Base-by-base conservation (phyloP, 495 filamentous ascomycete genomes). In the Immersiella caudata region DNA sequence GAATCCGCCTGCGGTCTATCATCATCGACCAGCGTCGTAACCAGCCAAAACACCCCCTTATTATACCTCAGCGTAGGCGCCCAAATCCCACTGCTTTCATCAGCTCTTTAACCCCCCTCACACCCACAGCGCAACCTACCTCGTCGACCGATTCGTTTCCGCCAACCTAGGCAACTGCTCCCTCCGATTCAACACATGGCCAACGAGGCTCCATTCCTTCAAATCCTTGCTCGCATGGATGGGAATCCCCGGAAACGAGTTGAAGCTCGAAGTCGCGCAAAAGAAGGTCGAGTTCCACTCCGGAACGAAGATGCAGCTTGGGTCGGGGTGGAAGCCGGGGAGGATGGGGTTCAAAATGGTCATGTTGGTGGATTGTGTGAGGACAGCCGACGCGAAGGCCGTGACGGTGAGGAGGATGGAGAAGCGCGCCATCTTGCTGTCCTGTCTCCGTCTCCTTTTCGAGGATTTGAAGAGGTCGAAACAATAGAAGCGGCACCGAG, bases 271-370 rank as follows among this genome's bases (percentile, higher is more conserved):
- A 2, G 79, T 80, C 6, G 81, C 83, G 62, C 82, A 85, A 73
- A 83, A 86, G 73, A 83, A 84, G 12, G 82, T 86, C 24, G 81
- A 68, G 56, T 84, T 75, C 65, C 76, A 79, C 27, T 85, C 79
- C 0, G 75, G 68, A 6, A 86, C 81, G 60, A 79, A 83, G 29
- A 85, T 83, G 67, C 83, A 86, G 66, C 79, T 82, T 0, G 86
- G 86, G 68, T 87, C 85, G 0, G 85, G 83, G 68, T 84, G 81
- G 69, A 84, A 87, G 22, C 85, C 84, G 0, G 84, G 84, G 9
- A 86, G 67, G 62, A 86, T 84, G 14, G 85, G 85, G 69, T 87
- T 86, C 57, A 73, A 70, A 63, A 79, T 79, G 6, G 79, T 57
- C 46, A 35, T 62, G 54, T 62, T 50, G 4, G 40, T 46, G 14